A percentile compares a stretch with the other conserved stretches of the same genome.
These are phyloP conservation scores for Tranzscheliella williamsii DNA, from an alignment of 1,284 basidiomycete species.

Conservation along the genomic window DNA sequence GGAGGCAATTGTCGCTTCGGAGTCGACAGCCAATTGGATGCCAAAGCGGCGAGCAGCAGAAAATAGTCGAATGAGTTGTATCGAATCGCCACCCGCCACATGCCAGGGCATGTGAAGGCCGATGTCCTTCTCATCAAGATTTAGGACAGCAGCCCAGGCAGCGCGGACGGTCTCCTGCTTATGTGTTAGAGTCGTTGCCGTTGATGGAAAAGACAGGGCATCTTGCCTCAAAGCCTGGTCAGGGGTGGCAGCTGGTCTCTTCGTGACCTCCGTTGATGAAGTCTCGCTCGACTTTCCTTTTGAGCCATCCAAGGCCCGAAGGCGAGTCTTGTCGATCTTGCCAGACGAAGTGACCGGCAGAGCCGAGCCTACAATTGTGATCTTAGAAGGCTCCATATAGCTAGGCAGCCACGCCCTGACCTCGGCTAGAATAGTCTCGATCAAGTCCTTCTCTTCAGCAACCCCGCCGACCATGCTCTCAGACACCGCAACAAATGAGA, in stretches of 20 bases:
- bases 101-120: constrained; percentile 1
- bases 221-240: no score
- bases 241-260: no score
- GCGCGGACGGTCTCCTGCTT: not conserved
- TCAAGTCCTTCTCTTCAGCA: not conserved
- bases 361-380: not conserved
- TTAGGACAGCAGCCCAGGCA: not conserved
- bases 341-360: not conserved
- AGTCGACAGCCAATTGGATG: not conserved
- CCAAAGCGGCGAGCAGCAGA: not conserved
- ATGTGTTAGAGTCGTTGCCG: no score
- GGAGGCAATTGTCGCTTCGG: not conserved
- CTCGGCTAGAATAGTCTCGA: not conserved
- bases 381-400: not conserved
- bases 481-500: not conserved
- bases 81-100: not conserved
- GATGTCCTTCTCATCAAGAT: not conserved
- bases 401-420: not conserved
- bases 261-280: no score
- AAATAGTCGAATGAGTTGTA: constrained; percentile 1
- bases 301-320: not conserved
- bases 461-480: no score
- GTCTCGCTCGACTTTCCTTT: no score
- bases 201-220: no score
- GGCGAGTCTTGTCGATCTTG: not conserved